Evolutionary conservation across 1,284 basidiomycete genomes (phyloP).

Genomic region (Porodaedalea pini): DNA sequence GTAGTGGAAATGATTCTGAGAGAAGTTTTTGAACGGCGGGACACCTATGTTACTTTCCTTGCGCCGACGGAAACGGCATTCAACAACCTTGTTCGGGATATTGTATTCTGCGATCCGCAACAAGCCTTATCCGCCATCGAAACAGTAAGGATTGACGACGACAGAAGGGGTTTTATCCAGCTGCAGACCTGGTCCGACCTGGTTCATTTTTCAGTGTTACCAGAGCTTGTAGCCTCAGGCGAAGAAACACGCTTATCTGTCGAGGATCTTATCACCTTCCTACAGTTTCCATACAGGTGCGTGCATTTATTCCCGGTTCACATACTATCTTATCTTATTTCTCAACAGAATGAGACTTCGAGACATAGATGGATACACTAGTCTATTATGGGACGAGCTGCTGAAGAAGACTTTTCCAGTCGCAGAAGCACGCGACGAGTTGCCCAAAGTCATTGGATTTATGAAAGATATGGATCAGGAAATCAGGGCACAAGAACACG

Average conservation of each 20-base stretch:
- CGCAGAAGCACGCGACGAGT: neutral
- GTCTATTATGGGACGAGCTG: neutral
- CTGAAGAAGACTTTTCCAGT: neutral
- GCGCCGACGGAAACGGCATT: neutral
- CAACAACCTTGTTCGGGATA: neutral
- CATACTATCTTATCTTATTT: neutral
- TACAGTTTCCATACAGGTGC: neutral
- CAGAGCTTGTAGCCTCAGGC: neutral
- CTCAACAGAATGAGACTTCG: neutral
- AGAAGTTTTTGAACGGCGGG: neutral
- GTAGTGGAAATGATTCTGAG: neutral
- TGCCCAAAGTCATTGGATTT: neutral
- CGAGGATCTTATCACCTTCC: neutral
- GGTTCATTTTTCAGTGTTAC: neutral
- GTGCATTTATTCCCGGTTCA: neutral
- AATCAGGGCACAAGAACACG: neutral
- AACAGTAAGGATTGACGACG: neutral
- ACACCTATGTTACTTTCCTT: neutral
- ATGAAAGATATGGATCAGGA: neutral
- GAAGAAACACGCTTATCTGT: neutral
- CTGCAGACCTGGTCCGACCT: neutral
- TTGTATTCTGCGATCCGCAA: neutral
- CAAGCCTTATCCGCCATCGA: neutral
- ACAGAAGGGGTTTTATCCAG: neutral
- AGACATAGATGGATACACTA: neutral